These are phyloP conservation scores for Phytophthora idaei DNA, from an alignment of 352 stramenopile species.

Conservation along the genomic window DNA sequence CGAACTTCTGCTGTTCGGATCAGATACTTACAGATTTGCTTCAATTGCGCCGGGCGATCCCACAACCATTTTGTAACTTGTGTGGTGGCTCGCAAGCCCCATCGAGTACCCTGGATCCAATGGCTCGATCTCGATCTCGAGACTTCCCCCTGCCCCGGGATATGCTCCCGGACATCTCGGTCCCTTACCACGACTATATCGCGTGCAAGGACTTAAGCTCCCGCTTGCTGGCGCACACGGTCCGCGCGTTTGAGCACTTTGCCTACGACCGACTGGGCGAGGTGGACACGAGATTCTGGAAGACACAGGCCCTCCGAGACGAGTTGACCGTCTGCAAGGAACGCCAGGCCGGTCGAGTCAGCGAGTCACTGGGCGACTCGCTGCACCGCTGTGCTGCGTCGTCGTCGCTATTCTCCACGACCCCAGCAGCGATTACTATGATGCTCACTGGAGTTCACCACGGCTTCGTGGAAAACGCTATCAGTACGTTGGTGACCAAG, in stretches of 20 bases:
- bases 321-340: slow-evolving; percentile 45
- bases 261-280: slow-evolving; percentile 30
- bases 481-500: slow-evolving; percentile 37
- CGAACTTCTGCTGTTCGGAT: slow-evolving; percentile 17
- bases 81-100: slow-evolving; percentile 7
- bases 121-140: slow-evolving; percentile 35
- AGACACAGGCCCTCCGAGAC: slow-evolving; percentile 36
- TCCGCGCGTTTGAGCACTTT: slow-evolving; percentile 47
- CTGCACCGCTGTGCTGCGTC: slow-evolving; percentile 27
- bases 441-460: slow-evolving; percentile 40
- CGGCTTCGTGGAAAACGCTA: slow-evolving; percentile 45
- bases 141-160: slow-evolving; percentile 50
- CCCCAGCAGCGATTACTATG: slow-evolving; percentile 41
- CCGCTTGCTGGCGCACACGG: slow-evolving; percentile 42
- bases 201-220: slow-evolving; percentile 44
- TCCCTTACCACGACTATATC: slow-evolving; percentile 35
- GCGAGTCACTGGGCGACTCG: slow-evolving; percentile 24
- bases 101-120: slow-evolving; percentile 16
- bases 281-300: slow-evolving; percentile 46
- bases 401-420: slow-evolving; percentile 45
- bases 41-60: neutral
- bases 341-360: slow-evolving; percentile 26
- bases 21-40: slow-evolving; percentile 23
- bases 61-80: slow-evolving; percentile 27
- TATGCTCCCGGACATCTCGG: slow-evolving; percentile 39